Base-by-base conservation (phyloP, 306 rosid genomes). In the Albizia julibrissin region DNA sequence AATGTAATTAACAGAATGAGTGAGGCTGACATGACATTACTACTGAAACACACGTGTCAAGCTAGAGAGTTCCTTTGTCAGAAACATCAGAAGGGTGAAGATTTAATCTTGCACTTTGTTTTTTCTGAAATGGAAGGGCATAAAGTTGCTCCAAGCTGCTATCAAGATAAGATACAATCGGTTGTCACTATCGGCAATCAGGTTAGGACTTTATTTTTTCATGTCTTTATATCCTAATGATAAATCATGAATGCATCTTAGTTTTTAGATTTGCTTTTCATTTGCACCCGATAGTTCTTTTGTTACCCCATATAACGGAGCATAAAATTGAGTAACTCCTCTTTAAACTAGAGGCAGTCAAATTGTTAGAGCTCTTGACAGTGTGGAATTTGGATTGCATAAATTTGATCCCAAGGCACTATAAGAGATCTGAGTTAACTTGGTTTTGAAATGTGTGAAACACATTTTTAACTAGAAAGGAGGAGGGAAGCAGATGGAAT, bases 161-260 rank as follows among this genome's bases (percentile, higher is more conserved):
- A 85, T 65, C 82, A 79, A 75, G 79, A 87, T 64, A 77, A 85
- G 68, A 74, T 71, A 72, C 77, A 75, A 39, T 82, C 79, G 21
- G 83, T 81, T 80, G 83, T 34, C 79, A 78, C 86, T 14, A 73
- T 68, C 42, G 85, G 59, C 81, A 66, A 49, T 79, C 93, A 87
- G 98, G 99, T 96, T 79, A 82, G 91, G 42, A 62, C 71, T 62
- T 77, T 31, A 13, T 19, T 22, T 8, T 81, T 81, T 74, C 68
- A 29, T 49, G 68, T 33, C 31, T 29, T 31, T 10, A 15, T 26
- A 62, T 15, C 75, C 34, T 77, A 44, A 67, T 67, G 37, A 29
- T 77, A 54, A 33, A 80, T 61, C 70, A 70, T 62, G 73, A 31
- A 16, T 42, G 9, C 54, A 16, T 3, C 34, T 77, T 26, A 44